Evolutionary conservation across 2,329 filamentous ascomycete species (phyloP).

Genomic region (Cladophialophora carrionii): DNA sequence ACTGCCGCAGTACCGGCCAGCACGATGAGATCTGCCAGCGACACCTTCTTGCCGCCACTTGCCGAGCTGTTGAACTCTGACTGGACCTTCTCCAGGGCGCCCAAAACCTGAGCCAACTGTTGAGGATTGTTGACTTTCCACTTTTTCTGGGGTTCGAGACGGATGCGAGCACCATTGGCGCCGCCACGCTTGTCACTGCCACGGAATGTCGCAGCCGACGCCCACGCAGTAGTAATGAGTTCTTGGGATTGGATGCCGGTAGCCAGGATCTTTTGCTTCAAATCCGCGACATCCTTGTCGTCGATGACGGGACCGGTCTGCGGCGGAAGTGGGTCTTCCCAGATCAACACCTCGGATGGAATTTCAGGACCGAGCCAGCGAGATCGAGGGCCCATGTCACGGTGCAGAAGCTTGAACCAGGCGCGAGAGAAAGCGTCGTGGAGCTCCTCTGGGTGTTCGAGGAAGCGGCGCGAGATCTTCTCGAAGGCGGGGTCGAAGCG

Average conservation of each 20-base stretch:
- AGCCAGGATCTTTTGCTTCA: conserved; percentile 71
- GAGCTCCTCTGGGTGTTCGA: conserved; percentile 69
- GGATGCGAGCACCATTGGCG: conserved; percentile 78
- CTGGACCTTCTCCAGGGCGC: conserved; percentile 66
- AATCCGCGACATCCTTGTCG: conserved; percentile 62
- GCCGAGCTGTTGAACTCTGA: conserved; percentile 63
- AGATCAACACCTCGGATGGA: conserved; percentile 68
- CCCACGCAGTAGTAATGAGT: conserved; percentile 69
- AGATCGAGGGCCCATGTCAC: conserved; percentile 72
- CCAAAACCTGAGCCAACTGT: conserved; percentile 65
- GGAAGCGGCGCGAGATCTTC: conserved; percentile 73
- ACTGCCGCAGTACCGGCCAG: conserved; percentile 71
- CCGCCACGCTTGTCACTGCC: conserved; percentile 79
- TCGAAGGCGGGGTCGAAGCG: conserved; percentile 72
- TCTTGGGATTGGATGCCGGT: conserved; percentile 63
- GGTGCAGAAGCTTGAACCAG: conserved; percentile 84
- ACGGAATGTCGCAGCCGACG: conserved; percentile 72
- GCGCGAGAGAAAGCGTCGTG: conserved; percentile 70
- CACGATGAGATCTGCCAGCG: conserved; percentile 77
- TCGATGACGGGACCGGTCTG: conserved; percentile 62
- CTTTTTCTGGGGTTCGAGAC: conserved; percentile 70
- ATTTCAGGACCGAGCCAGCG: conserved; percentile 77
- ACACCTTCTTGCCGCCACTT: conserved; percentile 68
- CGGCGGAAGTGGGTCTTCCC: conserved; percentile 73
- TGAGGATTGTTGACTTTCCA: conserved; percentile 76